A percentile compares a stretch with the other conserved stretches of the same genome.
phyloP scores from a whole-genome alignment of 352 stramenopile genomes.

The Thraustochytrium striatum region DNA sequence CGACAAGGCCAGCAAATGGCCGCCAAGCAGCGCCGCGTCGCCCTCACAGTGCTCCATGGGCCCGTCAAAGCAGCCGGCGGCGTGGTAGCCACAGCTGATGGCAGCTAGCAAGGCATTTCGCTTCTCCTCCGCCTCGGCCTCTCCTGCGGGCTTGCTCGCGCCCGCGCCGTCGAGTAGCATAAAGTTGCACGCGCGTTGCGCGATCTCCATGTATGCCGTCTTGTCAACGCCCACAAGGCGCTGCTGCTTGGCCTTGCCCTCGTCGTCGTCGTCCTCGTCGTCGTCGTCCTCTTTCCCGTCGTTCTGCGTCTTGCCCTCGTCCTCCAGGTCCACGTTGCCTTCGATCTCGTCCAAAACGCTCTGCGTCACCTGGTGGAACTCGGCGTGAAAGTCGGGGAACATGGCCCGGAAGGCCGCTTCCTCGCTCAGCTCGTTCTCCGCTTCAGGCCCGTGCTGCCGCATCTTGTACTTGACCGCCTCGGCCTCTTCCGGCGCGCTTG shows the following conservation, averaged over 20 bases:
- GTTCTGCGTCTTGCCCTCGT: neutral
- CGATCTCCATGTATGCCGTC: neutral
- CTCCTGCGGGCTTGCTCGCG: neutral
- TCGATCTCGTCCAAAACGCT: constrained; percentile 40
- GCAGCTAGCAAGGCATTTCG: neutral
- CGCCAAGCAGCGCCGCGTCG: constrained; percentile 52
- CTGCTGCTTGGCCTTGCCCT: neutral
- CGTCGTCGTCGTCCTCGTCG: neutral
- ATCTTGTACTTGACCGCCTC: constrained; percentile 57
- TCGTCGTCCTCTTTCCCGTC: constrained; percentile 26
- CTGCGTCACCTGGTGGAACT: constrained; percentile 57
- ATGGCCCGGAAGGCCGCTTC: constrained; percentile 81
- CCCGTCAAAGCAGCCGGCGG: constrained; percentile 13
- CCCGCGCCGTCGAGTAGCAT: neutral
- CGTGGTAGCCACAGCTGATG: constrained; percentile 7
- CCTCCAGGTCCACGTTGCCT: constrained; percentile 31
- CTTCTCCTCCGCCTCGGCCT: neutral
- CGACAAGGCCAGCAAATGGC: constrained; percentile 64
- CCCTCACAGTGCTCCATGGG: neutral
- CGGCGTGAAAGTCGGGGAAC: constrained; percentile 82
- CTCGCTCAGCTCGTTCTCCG: constrained; percentile 53
- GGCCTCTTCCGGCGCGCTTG: constrained; percentile 45
- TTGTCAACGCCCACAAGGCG: constrained; percentile 8
- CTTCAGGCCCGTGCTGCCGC: constrained; percentile 52
- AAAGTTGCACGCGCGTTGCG: neutral